Evolutionary conservation across 2,329 filamentous ascomycete genomes (phyloP).

Genomic region (Fonsecaea erecta): DNA sequence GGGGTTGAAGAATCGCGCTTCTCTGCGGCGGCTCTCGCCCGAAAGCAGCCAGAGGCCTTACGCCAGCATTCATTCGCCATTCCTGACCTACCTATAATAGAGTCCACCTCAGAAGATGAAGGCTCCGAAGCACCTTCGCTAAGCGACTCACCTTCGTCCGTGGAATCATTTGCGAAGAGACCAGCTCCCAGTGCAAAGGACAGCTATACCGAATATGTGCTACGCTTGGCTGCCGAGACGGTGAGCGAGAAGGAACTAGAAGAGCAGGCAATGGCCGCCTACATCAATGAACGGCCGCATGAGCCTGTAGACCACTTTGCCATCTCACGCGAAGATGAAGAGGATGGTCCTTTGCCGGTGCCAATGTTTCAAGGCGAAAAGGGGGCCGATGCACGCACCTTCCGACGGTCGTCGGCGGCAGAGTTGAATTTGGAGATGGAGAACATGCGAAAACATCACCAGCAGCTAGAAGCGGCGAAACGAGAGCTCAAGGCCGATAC

Average conservation of each 20-base stretch:
- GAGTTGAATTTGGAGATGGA: conserved; percentile 72
- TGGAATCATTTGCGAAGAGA: conserved; percentile 43
- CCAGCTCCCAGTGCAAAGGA: conserved; percentile 57
- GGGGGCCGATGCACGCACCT: conserved; percentile 40
- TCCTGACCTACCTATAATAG: conserved; percentile 66
- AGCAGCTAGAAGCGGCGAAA: conserved; percentile 62
- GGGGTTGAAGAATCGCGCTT: conserved; percentile 48
- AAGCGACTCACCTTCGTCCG: conserved; percentile 45
- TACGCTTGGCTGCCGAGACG: conserved; percentile 78
- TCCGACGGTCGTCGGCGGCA: conserved; percentile 50
- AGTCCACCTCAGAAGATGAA: conserved; percentile 60
- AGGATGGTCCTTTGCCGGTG: conserved; percentile 40
- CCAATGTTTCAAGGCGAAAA: conserved; percentile 39
- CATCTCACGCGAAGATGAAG: conserved; percentile 44
- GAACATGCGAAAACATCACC: conserved; percentile 78
- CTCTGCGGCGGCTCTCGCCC: conserved; percentile 50
- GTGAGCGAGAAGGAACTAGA: conserved; percentile 75
- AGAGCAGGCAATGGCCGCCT: conserved; percentile 61
- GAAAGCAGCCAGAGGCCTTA: conserved; percentile 42
- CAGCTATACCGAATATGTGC: conserved; percentile 73
- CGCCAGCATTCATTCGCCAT: conserved; percentile 63
- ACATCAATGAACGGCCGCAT: conserved; percentile 54
- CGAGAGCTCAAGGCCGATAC: conserved; percentile 46
- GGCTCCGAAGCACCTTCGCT: conserved; percentile 53
- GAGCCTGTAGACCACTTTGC: conserved; percentile 55